Base-by-base conservation (phyloP, 768 basidiomycete species). In the Hygrocybe coccinea region DNA sequence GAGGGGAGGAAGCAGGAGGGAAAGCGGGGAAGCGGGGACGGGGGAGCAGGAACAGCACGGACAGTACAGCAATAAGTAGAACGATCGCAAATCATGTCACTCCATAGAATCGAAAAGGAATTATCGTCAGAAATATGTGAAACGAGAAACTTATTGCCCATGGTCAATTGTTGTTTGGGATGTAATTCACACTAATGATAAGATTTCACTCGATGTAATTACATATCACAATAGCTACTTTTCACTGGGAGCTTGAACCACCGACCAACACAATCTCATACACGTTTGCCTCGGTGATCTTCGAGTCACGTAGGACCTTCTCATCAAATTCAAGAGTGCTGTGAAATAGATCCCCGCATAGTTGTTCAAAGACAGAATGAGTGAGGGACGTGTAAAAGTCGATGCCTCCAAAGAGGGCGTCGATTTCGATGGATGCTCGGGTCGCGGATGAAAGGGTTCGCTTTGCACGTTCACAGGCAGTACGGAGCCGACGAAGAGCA, bases 281-380 rank as follows among this genome's bases (percentile, higher is more conserved):
- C 59, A 91, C 79, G 52, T 86, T 81, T 56, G 86, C 83, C 78
- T 87, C 89, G 75, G 83, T 85, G 66, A 91, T 79, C 59, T 79
- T 79, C 45, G 89, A 85, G 68, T 91, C 88, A 79, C 86, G 87
- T 59, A 90, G 76, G 17, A 90, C 89, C 71, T 86, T 87, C 70
- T 89, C 85, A 58, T 91, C 89, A 57, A 87, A 88, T 73, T 85
- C 85, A 84, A 91, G 84, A 12, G 89, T 91, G 79, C 85, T 86
- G 61, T 82, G 76, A 81, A 91, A 90, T 24, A 91, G 77, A 64
- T 89, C 88, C 71, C 85, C 79, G 76, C 88, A 90, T 63, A 91
- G 76, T 70, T 90, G 87, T 74, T 91, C 89, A 68, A 91, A 91
- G 73, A 89, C 89, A 70, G 87, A 87, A 47, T 88, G 79, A 17